phyloP scores from a whole-genome alignment of 805 yeast genomes.

The Metschnikowia bowlesiae region DNA sequence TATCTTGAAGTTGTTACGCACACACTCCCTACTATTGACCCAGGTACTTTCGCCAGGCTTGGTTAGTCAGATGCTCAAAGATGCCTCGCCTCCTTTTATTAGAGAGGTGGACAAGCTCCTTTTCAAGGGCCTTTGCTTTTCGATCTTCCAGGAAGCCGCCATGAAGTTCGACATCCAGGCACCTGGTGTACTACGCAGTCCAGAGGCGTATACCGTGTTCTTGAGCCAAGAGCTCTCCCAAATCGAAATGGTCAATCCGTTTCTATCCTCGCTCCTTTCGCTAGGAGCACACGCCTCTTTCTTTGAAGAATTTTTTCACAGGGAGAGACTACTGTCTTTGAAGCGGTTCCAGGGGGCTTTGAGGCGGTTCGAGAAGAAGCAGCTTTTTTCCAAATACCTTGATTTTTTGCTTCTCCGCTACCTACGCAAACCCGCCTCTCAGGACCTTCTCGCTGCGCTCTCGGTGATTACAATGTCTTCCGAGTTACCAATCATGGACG shows the following conservation, averaged over 20 bases:
- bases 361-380: constrained; percentile 26
- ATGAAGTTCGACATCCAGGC: constrained; percentile 10
- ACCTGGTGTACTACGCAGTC: constrained; percentile 11
- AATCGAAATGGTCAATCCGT: constrained; percentile 13
- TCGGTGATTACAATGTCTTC: constrained; percentile 13
- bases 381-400: constrained; percentile 17
- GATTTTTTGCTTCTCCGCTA: constrained; percentile 7
- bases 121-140: constrained; percentile 29
- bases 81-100: constrained; percentile 10
- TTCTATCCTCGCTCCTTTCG: constrained; percentile 20
- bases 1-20: constrained; percentile 2
- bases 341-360: constrained; percentile 8
- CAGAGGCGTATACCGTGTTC: constrained; percentile 21
- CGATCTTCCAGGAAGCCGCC: constrained; percentile 24
- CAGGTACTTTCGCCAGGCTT: constrained; percentile 17
- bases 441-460: constrained; percentile 17
- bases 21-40: constrained; percentile 13
- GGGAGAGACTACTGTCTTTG: background rate
- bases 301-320: constrained; percentile 23
- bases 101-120: constrained; percentile 37
- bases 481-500: constrained; percentile 17
- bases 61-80: constrained; percentile 7
- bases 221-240: constrained; percentile 18
- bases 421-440: constrained; percentile 3
- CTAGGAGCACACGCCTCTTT: constrained; percentile 19